Conservation (phyloP, 139 green algal genomes). For the Gonium pectorale region DNA sequence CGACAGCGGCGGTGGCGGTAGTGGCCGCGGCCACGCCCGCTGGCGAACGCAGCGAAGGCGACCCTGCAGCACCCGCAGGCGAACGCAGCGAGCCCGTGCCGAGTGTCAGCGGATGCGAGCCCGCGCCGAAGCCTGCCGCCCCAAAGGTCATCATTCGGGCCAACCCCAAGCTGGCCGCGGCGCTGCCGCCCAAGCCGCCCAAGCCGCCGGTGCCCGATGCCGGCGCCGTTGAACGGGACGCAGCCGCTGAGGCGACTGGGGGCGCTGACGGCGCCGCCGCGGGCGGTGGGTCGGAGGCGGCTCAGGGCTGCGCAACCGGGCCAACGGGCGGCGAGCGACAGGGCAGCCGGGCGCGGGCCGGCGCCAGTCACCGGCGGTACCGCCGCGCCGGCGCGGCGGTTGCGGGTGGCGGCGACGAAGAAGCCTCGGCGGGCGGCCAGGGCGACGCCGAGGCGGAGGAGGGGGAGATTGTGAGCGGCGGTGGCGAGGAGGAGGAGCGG, state of each 20-base stretch:
- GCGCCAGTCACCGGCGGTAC: no score
- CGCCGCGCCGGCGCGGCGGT: no score
- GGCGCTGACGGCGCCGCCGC: neutral
- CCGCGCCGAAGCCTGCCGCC: no score
- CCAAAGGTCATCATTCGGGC: conserved; percentile 28
- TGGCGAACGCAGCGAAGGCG: no score
- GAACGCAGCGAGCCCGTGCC: no score
- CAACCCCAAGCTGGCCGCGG: conserved; percentile 36
- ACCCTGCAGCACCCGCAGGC: no score
- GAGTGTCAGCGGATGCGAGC: no score
- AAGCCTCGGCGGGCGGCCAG: no score
- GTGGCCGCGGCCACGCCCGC: neutral
- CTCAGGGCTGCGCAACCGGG: no score
- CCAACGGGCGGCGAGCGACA: no score
- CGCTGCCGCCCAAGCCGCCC: neutral
- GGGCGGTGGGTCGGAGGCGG: neutral
- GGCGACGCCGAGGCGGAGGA: neutral
- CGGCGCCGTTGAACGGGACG: neutral
- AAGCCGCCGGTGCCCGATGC: neutral
- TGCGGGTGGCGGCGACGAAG: neutral
- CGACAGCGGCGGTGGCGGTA: neutral
- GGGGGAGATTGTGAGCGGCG: no score
- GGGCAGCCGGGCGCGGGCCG: neutral
- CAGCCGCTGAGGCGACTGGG: neutral
- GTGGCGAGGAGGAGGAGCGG: neutral